Evolutionary conservation across 2,329 filamentous ascomycete genomes (phyloP).

Genomic region (Fusarium phyllophilum): DNA sequence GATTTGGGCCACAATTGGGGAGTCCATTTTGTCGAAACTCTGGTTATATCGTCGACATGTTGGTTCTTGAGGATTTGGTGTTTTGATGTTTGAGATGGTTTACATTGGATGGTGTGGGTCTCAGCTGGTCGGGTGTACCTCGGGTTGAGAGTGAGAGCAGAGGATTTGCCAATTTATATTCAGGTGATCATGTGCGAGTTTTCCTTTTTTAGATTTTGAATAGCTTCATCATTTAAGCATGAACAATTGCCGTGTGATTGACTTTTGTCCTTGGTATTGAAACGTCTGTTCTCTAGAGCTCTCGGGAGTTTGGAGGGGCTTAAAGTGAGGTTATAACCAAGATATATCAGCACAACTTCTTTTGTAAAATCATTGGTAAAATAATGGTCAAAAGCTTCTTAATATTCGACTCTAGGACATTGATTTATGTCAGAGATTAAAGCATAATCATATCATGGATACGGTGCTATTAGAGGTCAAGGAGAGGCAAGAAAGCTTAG

Average conservation of each 20-base stretch:
- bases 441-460: background rate
- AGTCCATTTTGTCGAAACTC: conserved; percentile 72
- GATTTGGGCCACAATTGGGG: conserved; percentile 78
- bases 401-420: background rate
- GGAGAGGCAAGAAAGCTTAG: background rate
- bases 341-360: background rate
- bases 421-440: background rate
- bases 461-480: background rate
- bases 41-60: conserved; percentile 22
- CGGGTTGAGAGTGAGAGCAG: conserved; percentile 17
- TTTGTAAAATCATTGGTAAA: background rate
- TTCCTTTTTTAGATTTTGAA: conserved; percentile 29
- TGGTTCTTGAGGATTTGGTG: background rate
- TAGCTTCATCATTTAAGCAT: background rate
- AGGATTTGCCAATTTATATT: background rate
- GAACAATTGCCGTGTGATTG: background rate
- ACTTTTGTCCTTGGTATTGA: background rate
- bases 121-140: conserved; percentile 38
- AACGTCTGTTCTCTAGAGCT: background rate
- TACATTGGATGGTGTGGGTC: conserved; percentile 28
- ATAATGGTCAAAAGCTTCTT: too few relatives aligned
- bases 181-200: conserved; percentile 24
- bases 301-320: background rate
- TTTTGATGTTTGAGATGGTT: conserved; percentile 19
- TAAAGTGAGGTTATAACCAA: background rate